Evolutionary conservation across 352 stramenopile species (phyloP), one percentile per base, ranked within the genome.

Genomic region (Globisporangium acanthophoron): DNA sequence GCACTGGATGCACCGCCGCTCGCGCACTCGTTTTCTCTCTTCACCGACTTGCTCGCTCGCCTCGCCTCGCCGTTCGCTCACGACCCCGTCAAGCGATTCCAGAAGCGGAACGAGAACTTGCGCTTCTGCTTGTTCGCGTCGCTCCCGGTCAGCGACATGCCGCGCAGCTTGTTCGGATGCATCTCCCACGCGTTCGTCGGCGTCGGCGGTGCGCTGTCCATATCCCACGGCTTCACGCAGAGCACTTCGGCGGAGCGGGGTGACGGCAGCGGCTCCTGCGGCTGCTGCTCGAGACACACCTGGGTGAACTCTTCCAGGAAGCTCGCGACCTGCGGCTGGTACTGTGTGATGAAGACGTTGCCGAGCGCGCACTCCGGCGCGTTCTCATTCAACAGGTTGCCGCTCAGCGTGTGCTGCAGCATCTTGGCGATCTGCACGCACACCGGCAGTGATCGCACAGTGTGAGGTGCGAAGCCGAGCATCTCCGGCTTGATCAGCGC

Each of bases 401-500:
- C 81, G 29, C 71, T 84, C 39, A 94, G 67, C 12, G 85, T 87
- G 68, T 80, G 71, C 64, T 94, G 85, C 24, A 94, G 63, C 47
- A 94, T 69, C 69, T 91, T 92, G 64, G 85, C 82, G 58, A 94
- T 76, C 66, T 91, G 81, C 40, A 92, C 76, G 54, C 74, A 78
- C 24, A 71, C 62, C 5, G 73, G 70, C 1, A 87, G 67, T 5
- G 85, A 85, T 54, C 66, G 62, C 27, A 69, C 46, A 11, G 72
- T 78, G 58, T 92, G 82, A 2, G 71, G 65, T 39, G 73, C 59
- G 57, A 91, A 94, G 51, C 85, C 85, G 37, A 94, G 83, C 48
- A 88, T 68, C 59, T 92, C 80, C 16, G 85, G 85, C 68, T 94
- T 94, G 69, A 94, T 74, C 35, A 94, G 72, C 21, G 85, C 77